Conservation (phyloP, 2,329 filamentous ascomycete genomes). For the Pseudomassariella vexata region DNA sequence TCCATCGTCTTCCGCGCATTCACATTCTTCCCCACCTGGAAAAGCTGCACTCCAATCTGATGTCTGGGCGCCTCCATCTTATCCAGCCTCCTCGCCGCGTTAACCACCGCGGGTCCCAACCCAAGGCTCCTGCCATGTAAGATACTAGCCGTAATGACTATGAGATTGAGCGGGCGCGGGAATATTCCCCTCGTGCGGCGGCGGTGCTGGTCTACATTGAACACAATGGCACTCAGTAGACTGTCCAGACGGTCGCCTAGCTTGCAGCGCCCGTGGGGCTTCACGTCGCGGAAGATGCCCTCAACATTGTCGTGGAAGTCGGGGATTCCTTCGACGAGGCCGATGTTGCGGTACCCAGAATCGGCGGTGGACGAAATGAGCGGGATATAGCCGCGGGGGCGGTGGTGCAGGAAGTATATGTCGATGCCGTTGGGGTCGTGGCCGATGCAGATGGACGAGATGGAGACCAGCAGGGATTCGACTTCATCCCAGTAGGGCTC, state of each 20-base stretch:
- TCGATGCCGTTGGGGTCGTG: conserved; percentile 67
- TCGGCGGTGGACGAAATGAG: no score
- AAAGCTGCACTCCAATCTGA: conserved; percentile 72
- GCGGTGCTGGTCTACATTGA: background rate
- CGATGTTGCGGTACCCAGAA: conserved; percentile 19
- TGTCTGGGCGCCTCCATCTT: conserved; percentile 53
- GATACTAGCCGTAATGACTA: conserved; percentile 66
- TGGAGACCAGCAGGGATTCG: conserved; percentile 51
- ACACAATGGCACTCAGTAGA: conserved; percentile 13
- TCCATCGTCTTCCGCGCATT: conserved; percentile 49
- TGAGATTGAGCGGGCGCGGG: conserved; percentile 64
- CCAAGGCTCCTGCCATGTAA: conserved; percentile 65
- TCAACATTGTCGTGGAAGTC: conserved; percentile 20
- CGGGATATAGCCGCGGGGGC: conserved; percentile 16
- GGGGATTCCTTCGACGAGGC: conserved; percentile 8
- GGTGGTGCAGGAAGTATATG: conserved; percentile 65
- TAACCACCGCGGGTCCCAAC: conserved; percentile 53
- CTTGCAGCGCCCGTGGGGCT: conserved; percentile 13
- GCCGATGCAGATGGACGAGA: conserved; percentile 62
- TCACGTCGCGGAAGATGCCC: conserved; percentile 19
- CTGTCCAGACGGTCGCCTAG: conserved; percentile 13
- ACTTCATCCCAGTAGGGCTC: conserved; percentile 59
- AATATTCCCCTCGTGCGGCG: background rate
- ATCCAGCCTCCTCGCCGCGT: conserved; percentile 56
- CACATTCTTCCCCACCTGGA: conserved; percentile 63